phyloP scores from a whole-genome alignment of 169 alveolate genomes.

The Ichthyophthirius multifiliis region DNA sequence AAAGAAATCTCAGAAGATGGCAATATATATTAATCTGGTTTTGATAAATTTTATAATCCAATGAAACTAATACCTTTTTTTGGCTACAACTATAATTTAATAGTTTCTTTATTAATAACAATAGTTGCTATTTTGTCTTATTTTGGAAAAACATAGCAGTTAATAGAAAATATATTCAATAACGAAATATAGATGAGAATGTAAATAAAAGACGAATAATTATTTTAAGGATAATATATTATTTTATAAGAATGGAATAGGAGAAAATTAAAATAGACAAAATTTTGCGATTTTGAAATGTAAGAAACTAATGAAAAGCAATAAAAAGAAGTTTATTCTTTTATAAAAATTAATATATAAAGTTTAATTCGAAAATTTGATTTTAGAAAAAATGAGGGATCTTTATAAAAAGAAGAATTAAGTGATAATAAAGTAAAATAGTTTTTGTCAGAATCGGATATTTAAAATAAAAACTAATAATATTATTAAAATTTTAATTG shows the following conservation, averaged over 20 bases:
- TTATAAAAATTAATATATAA: too few relatives aligned
- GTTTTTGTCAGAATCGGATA: too few relatives aligned
- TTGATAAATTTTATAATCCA: constrained; percentile 4
- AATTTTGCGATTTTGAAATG: background rate
- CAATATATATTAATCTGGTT: background rate
- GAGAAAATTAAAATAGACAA: background rate
- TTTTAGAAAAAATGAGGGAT: too few relatives aligned
- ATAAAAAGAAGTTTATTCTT: too few relatives aligned
- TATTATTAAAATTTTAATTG: too few relatives aligned
- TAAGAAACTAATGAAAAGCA: background rate
- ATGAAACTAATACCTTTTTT: background rate
- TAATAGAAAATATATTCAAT: background rate
- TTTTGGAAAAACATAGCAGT: background rate
- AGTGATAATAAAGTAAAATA: too few relatives aligned
- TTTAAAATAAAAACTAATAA: too few relatives aligned
- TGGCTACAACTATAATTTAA: background rate
- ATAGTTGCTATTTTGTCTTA: background rate
- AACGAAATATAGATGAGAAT: background rate
- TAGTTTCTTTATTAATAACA: background rate
- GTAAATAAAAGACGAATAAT: background rate
- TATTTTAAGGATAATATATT: background rate
- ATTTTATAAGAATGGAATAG: background rate
- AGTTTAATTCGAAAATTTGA: too few relatives aligned
- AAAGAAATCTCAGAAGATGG: background rate
- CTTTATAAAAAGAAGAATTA: too few relatives aligned